Evolutionary conservation across 306 rosid genomes (phyloP), one percentile per base, ranked within the genome.

Genomic region (Cucumis melo): DNA sequence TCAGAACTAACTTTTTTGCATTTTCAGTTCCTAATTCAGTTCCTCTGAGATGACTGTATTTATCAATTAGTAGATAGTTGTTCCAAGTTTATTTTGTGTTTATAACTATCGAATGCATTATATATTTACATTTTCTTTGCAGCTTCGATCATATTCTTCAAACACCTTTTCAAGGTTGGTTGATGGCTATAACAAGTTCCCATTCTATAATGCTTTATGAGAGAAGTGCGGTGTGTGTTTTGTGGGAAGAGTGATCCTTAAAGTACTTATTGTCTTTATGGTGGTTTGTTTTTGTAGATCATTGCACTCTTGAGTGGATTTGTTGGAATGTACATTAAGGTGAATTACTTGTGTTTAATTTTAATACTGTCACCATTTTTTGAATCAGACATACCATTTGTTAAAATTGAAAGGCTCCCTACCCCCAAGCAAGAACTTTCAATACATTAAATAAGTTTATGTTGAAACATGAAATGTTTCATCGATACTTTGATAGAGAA

Each of bases 251-350:
- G 41, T 10, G 9, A 24, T 21, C 10, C 54, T 29, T 44, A 42
- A 38, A 58, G 67, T 74, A 12, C 41, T 51, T 8, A 51, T 82
- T 60, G 73, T 84, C 44, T 62, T 54, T 27, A 67, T 56, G 38
- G 78, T 46, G 83, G 76, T 75, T 44, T 17, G 70, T 82, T 72
- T 70, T 62, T 68, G 80, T 85, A 93, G 98, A 86, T 87, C 80
- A 91, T 93, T 97, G 97, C 98, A 59, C 96, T 93, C 75, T 83
- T 91, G 79, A 93, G 98, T 84, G 98, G 98, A 85, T 91, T 91
- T 85, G 97, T 97, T 0, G 96, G 98, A 78, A 97, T 93, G 44
- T 93, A 93, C 77, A 93, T 96, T 0, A 96, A 93, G 97, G 97
- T 93, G 78, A 85, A 78, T 83, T 75, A 88, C 73, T 74, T 21